phyloP scores from a whole-genome alignment of 2,329 filamentous ascomycete genomes.

The Tolypocladium paradoxum region DNA sequence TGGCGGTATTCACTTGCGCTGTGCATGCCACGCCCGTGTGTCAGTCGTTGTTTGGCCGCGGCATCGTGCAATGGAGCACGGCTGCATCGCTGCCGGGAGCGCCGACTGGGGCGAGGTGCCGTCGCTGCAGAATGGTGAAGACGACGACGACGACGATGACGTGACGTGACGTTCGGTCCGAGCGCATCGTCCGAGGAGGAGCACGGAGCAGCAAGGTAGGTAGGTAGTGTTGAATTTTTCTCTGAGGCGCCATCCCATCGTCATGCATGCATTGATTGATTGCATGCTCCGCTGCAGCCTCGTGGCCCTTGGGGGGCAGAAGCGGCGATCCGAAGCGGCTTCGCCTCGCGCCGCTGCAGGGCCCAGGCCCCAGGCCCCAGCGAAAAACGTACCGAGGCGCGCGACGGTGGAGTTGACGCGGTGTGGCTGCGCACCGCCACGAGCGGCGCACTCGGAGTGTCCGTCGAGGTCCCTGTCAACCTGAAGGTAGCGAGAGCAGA shows the following conservation, averaged over 20 bases:
- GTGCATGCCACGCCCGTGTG: neutral
- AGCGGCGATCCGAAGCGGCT: neutral
- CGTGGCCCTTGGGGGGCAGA: neutral
- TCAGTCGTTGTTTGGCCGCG: neutral
- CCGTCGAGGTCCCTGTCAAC: slow-evolving; percentile 1
- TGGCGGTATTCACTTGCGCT: neutral
- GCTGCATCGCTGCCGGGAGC: neutral
- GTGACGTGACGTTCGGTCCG: too few species aligned
- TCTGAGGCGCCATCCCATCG: neutral
- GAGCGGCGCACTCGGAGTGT: slow-evolving; percentile 1
- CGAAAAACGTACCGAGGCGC: neutral
- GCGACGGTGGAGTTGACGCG: neutral
- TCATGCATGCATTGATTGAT: neutral
- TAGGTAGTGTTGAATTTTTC: neutral
- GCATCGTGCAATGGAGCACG: neutral
- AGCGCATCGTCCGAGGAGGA: neutral
- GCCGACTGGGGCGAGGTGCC: neutral
- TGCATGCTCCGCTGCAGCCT: neutral
- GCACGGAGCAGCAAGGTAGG: neutral
- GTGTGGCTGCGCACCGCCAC: slow-evolving; percentile 3
- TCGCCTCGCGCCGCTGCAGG: neutral
- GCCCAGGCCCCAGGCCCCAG: too few species aligned
- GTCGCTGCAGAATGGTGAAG: neutral
- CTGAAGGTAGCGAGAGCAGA: too few species aligned
- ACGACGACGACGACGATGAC: neutral